Conservation (phyloP, 2,329 filamentous ascomycete genomes). For the Neoascochyta sp. region DNA sequence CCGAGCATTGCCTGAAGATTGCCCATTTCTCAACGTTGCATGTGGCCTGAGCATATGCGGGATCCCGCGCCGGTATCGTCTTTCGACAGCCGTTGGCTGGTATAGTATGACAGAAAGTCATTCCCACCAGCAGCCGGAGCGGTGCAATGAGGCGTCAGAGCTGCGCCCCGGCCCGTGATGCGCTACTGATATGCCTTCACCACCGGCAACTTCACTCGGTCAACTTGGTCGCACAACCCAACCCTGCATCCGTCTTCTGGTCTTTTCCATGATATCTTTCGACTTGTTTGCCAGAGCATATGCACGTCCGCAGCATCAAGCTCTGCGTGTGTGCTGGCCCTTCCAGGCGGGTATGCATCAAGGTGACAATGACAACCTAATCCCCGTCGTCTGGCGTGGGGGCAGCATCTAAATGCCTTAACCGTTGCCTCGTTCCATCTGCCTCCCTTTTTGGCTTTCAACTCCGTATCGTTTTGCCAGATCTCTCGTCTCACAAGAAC, state of each 20-base stretch:
- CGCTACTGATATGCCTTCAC: constrained; percentile 9
- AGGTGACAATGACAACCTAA: constrained; percentile 34
- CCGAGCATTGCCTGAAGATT: constrained; percentile 8
- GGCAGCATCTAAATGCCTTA: constrained; percentile 31
- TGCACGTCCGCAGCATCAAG: constrained; percentile 18
- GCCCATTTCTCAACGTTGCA: constrained; percentile 6
- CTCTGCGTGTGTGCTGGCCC: constrained; percentile 31
- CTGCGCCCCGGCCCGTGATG: constrained; percentile 12
- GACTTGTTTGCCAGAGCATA: constrained; percentile 23
- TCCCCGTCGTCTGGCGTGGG: constrained; percentile 16
- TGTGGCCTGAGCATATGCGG: constrained; percentile 19
- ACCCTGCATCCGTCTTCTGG: constrained; percentile 8
- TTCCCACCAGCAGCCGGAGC: constrained; percentile 10
- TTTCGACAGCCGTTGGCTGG: too few species aligned
- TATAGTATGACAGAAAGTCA: constrained; percentile 27
- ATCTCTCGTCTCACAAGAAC: constrained; percentile 26
- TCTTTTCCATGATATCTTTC: constrained; percentile 10
- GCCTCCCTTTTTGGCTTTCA: constrained; percentile 9
- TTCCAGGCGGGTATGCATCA: too few species aligned
- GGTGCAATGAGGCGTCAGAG: constrained; percentile 17
- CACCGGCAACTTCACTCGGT: constrained; percentile 12
- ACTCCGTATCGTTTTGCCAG: constrained; percentile 19
- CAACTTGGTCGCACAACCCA: too few species aligned
- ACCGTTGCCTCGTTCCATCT: constrained; percentile 31
- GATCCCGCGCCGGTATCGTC: constrained; percentile 21